These are phyloP conservation scores for Hemileccinum rubropunctum DNA, from an alignment of 768 basidiomycete genomes.

Conservation along the genomic window DNA sequence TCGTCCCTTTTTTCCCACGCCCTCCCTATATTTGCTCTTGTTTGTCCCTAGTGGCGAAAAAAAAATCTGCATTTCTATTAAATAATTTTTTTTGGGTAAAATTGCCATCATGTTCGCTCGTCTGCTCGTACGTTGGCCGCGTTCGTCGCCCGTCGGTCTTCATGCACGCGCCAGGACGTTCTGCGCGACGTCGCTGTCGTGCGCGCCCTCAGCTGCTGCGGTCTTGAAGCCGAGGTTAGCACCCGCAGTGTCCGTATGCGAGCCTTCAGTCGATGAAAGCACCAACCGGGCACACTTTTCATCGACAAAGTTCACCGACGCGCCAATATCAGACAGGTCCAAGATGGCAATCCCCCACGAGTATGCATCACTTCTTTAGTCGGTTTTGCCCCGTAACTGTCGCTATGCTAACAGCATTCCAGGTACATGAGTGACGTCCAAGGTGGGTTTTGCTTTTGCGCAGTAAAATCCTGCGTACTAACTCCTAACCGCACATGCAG, in stretches of 20 bases:
- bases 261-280: slow-evolving; percentile 11
- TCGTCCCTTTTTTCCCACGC: slow-evolving; percentile 21
- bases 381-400: slow-evolving; percentile 4
- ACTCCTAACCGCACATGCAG: slow-evolving; percentile 17
- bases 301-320: slow-evolving; percentile 25
- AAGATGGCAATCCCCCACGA: slow-evolving; percentile 44
- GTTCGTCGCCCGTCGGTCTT: slow-evolving; percentile 11
- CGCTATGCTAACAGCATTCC: slow-evolving; percentile 16
- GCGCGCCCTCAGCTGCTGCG: slow-evolving; percentile 8
- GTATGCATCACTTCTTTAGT: slow-evolving; percentile 26
- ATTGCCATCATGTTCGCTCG: slow-evolving; percentile 19
- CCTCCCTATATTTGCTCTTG: slow-evolving; percentile 15
- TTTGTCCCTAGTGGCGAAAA: slow-evolving; percentile 16
- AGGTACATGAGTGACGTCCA: slow-evolving; percentile 49
- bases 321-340: slow-evolving; percentile 37
- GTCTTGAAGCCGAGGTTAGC: slow-evolving; percentile 8
- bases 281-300: slow-evolving; percentile 30
- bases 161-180: slow-evolving; percentile 15
- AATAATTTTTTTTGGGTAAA: neutral
- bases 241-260: neutral
- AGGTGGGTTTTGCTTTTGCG: slow-evolving; percentile 27
- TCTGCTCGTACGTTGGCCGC: slow-evolving; percentile 24
- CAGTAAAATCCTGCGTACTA: neutral
- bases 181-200: slow-evolving; percentile 8
- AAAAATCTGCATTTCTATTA: neutral